Evolutionary conservation across 1,284 basidiomycete genomes (phyloP).

Genomic region (Limonomyces culmigenus): DNA sequence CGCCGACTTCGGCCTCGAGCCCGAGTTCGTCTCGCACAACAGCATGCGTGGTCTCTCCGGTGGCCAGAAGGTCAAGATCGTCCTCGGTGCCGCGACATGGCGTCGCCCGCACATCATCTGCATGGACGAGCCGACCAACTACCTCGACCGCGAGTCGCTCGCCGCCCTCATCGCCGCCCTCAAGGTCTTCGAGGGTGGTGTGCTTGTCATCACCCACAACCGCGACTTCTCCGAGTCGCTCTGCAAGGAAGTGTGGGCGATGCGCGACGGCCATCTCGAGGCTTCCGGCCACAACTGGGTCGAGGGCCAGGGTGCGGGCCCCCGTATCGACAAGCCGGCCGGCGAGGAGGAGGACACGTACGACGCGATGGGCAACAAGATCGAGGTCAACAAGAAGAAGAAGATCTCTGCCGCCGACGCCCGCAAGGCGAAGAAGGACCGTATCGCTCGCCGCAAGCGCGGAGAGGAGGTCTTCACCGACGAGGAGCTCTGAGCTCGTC

Average conservation of each 20-base stretch:
- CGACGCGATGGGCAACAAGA: conserved; percentile 95
- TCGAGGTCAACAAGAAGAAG: conserved; percentile 71
- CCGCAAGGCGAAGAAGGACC: conserved; percentile 87
- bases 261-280: conserved; percentile 84
- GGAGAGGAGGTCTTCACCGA: conserved; percentile 58
- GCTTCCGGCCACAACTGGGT: conserved; percentile 98
- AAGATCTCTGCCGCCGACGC: conserved; percentile 70
- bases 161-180: conserved; percentile 92
- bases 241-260: conserved; percentile 87
- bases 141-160: conserved; percentile 94
- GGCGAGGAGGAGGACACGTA: conserved; percentile 78
- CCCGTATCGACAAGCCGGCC: conserved; percentile 81
- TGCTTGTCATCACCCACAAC: conserved; percentile 94
- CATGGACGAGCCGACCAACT: conserved; percentile 96
- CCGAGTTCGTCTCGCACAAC: conserved; percentile 95
- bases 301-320: conserved; percentile 87
- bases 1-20: conserved; percentile 89
- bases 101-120: conserved; percentile 95
- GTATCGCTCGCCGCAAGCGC: conserved; percentile 76
- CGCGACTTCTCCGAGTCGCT: conserved; percentile 95
- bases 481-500: conserved; percentile 52
- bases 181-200: conserved; percentile 95
- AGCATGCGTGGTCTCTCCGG: conserved; percentile 95
- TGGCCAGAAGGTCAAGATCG: conserved; percentile 99
- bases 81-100: conserved; percentile 96